These are phyloP conservation scores for Rhizophagus clarus DNA, from an alignment of 192 early-diverging fungal genomes.

Conservation along the genomic window DNA sequence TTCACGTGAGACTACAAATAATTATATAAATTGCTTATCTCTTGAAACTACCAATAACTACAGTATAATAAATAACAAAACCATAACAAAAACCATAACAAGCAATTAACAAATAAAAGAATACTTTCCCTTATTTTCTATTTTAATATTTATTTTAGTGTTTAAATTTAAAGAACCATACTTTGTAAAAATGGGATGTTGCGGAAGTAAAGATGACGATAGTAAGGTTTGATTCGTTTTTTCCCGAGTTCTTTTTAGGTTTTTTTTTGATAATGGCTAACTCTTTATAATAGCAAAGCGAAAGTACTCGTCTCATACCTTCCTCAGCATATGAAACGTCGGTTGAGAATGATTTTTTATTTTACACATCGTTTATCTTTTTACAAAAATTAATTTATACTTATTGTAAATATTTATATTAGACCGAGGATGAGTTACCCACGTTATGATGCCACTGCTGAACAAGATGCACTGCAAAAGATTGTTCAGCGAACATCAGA, in stretches of 20 bases:
- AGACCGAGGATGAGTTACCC: neutral
- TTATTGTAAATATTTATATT: neutral
- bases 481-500: conserved; percentile 29
- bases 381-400: neutral
- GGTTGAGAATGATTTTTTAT: neutral
- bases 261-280: neutral
- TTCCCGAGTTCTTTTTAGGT: neutral
- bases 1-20: no score
- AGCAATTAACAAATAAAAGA: neutral
- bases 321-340: neutral
- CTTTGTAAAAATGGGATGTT: conserved; percentile 23
- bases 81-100: neutral
- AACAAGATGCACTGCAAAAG: conserved; percentile 7
- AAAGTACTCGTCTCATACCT: conserved; percentile 12
- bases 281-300: neutral
- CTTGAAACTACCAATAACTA: no score
- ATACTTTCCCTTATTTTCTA: neutral
- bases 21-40: no score
- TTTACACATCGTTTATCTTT: neutral
- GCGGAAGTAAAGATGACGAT: conserved; percentile 17
- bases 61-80: no score
- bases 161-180: neutral
- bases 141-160: neutral
- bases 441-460: conserved; percentile 16
- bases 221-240: conserved; percentile 5